These are phyloP conservation scores for Orbilia quercus DNA, from an alignment of 2,329 filamentous ascomycete genomes.

Conservation along the genomic window DNA sequence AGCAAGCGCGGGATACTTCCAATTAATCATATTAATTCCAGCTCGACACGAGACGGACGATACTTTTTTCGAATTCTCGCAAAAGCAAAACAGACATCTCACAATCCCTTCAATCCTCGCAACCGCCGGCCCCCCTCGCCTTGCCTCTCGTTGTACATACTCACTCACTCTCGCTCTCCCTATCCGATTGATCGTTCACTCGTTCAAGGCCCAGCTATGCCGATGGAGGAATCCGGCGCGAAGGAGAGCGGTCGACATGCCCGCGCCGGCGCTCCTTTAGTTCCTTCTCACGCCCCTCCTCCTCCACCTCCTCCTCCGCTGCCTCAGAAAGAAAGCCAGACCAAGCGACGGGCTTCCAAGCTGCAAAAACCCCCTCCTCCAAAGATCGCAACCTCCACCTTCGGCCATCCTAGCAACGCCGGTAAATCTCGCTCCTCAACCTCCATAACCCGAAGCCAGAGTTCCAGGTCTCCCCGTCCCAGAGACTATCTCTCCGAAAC, in stretches of 20 bases:
- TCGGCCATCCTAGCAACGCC: constrained; percentile 49
- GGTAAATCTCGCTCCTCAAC: constrained; percentile 53
- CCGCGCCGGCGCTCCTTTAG: constrained; percentile 2
- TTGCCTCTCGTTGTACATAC: too few species aligned
- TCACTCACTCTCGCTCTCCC: background rate
- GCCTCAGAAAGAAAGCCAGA: constrained; percentile 33
- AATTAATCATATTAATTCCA: too few species aligned
- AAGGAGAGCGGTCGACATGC: constrained; percentile 34
- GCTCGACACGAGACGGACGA: background rate
- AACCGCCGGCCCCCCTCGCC: constrained; percentile 18
- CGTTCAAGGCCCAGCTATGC: constrained; percentile 41
- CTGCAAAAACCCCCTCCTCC: constrained; percentile 52
- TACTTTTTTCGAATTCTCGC: background rate
- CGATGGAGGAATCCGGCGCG: constrained; percentile 55
- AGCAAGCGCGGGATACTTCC: background rate
- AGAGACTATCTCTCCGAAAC: constrained; percentile 55
- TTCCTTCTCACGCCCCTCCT: constrained; percentile 44
- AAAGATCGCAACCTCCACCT: constrained; percentile 44
- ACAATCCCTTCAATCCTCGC: constrained; percentile 7
- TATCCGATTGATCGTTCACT: constrained; percentile 4
- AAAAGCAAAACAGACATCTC: constrained; percentile 45
- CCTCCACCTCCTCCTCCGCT: constrained; percentile 42
- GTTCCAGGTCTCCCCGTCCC: constrained; percentile 46
- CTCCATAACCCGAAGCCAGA: constrained; percentile 54
- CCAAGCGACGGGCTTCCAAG: constrained; percentile 49